Percentiles rank a stretch among this genome's conserved stretches.
These are phyloP conservation scores for Leccinum subfulvum DNA, from an alignment of 1,284 basidiomycete genomes.

Conservation along the genomic window DNA sequence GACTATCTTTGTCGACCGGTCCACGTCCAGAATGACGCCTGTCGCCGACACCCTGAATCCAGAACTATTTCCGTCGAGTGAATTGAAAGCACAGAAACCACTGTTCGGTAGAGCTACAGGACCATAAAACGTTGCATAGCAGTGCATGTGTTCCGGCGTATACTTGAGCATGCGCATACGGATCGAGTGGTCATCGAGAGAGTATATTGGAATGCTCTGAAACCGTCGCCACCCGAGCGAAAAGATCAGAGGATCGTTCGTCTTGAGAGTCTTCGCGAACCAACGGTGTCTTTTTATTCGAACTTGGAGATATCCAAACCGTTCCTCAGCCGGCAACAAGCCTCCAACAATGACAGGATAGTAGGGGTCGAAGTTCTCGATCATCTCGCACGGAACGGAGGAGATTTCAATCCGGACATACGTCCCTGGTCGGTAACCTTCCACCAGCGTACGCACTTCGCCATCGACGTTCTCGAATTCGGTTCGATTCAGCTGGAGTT, in stretches of 20 bases:
- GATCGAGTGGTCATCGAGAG: slow-evolving; percentile 94
- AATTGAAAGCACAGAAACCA: slow-evolving; percentile 97
- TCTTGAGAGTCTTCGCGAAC: slow-evolving; percentile 92
- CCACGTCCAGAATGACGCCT: slow-evolving; percentile 92
- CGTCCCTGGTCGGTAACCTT: slow-evolving; percentile 89
- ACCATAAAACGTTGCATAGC: slow-evolving; percentile 95
- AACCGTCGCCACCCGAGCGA: slow-evolving; percentile 96
- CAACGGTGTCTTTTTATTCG: slow-evolving; percentile 96
- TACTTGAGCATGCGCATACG: slow-evolving; percentile 99
- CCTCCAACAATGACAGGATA: slow-evolving; percentile 94
- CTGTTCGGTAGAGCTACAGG: slow-evolving; percentile 92
- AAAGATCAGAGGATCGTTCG: slow-evolving; percentile 95
- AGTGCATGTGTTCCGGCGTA: slow-evolving; percentile 99
- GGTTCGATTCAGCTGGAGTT: slow-evolving; percentile 80
- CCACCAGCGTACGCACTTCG: slow-evolving; percentile 79
- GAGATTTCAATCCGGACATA: slow-evolving; percentile 92
- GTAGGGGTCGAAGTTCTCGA: slow-evolving; percentile 89
- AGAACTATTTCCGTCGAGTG: slow-evolving; percentile 61
- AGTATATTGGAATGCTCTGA: slow-evolving; percentile 93
- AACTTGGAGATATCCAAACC: slow-evolving; percentile 92
- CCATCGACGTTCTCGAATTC: slow-evolving; percentile 86
- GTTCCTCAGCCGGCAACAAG: slow-evolving; percentile 87
- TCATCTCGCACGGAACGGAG: slow-evolving; percentile 87
- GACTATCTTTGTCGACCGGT: slow-evolving; percentile 90
- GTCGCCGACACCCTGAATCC: slow-evolving; percentile 93